These are phyloP conservation scores for Kwoniella shandongensis DNA, from an alignment of 768 basidiomycete species.

Conservation along the genomic window DNA sequence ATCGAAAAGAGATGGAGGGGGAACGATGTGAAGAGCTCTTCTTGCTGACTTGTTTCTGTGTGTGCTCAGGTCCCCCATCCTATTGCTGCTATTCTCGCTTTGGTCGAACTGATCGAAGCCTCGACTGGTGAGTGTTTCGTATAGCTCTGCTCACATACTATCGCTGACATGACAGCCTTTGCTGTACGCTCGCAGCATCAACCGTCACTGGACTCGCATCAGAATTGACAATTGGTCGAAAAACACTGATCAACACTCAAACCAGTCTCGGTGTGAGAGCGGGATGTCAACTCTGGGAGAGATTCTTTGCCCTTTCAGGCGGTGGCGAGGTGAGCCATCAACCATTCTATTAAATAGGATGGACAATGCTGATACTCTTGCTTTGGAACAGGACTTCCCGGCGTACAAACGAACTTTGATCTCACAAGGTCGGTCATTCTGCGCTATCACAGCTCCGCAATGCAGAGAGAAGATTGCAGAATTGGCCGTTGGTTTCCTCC, in stretches of 20 bases:
- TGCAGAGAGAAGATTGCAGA: constrained; percentile 88
- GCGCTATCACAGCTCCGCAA: constrained; percentile 69
- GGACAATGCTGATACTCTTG: background rate
- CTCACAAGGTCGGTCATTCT: constrained; percentile 73
- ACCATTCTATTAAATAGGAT: background rate
- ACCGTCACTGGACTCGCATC: constrained; percentile 53
- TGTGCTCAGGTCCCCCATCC: constrained; percentile 57
- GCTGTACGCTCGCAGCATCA: too few species aligned
- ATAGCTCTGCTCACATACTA: background rate
- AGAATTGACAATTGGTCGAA: constrained; percentile 81
- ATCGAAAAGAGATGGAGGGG: too few species aligned
- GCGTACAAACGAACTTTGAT: constrained; percentile 81
- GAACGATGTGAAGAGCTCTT: too few species aligned
- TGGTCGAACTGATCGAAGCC: constrained; percentile 75
- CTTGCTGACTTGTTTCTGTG: background rate
- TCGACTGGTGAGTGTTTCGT: constrained; percentile 64
- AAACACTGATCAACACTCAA: constrained; percentile 57
- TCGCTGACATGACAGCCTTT: constrained; percentile 2
- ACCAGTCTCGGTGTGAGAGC: constrained; percentile 51
- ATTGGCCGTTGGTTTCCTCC: constrained; percentile 85
- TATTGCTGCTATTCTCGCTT: constrained; percentile 80
- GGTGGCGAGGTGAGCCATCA: constrained; percentile 41
- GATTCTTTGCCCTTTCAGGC: constrained; percentile 49
- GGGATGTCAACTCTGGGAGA: constrained; percentile 54
- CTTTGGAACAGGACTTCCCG: constrained; percentile 75